These are phyloP conservation scores for Phytopythium montanum DNA, from an alignment of 352 stramenopile genomes.

Conservation along the genomic window DNA sequence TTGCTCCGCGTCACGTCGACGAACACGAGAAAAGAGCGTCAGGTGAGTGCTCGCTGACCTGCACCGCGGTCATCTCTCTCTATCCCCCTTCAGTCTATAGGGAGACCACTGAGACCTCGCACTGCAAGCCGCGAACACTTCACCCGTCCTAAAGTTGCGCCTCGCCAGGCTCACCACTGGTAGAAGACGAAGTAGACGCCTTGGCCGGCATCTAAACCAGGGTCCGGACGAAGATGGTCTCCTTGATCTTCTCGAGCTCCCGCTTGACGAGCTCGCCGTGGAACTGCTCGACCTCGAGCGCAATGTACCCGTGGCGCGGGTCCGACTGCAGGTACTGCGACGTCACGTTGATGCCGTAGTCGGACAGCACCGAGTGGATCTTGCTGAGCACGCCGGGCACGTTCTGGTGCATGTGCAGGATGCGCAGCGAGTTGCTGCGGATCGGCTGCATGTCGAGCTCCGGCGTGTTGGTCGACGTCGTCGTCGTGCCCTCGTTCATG, in stretches of 20 bases:
- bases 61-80: not conserved
- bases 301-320: slow-evolving; percentile 78
- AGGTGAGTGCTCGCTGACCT: not conserved
- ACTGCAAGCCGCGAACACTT: not conserved
- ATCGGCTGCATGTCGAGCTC: slow-evolving; percentile 80
- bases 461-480: slow-evolving; percentile 74
- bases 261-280: slow-evolving; percentile 77
- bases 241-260: slow-evolving; percentile 82
- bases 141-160: not conserved
- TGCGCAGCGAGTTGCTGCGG: slow-evolving; percentile 74
- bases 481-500: slow-evolving; percentile 79
- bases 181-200: not conserved
- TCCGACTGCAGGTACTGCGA: slow-evolving; percentile 85
- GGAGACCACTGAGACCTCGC: not conserved
- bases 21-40: slow-evolving; percentile 2
- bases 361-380: slow-evolving; percentile 79
- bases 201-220: slow-evolving; percentile 51
- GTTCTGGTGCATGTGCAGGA: slow-evolving; percentile 86
- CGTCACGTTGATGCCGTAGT: slow-evolving; percentile 85
- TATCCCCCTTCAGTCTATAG: not conserved
- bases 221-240: slow-evolving; percentile 81
- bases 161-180: not conserved
- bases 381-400: slow-evolving; percentile 83
- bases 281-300: slow-evolving; percentile 77
- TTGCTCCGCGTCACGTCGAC: not conserved